These are phyloP conservation scores for Boletus sensibilis DNA, from an alignment of 768 basidiomycete genomes.

Conservation along the genomic window DNA sequence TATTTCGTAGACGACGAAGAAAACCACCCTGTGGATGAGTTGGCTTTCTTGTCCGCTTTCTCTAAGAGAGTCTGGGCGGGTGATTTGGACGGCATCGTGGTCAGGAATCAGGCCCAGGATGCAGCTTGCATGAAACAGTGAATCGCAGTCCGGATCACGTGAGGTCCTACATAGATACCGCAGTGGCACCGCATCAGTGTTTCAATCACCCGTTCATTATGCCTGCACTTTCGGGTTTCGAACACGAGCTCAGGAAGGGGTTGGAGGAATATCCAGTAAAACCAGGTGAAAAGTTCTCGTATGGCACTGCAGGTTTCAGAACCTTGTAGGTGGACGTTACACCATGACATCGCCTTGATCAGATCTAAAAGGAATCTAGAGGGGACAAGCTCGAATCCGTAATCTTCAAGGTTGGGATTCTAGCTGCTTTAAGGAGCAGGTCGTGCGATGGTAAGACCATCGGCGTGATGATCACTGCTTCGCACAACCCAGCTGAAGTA, in stretches of 20 bases:
- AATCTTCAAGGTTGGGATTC: slow-evolving; percentile 88
- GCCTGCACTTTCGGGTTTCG: slow-evolving; percentile 33
- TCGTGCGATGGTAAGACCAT: slow-evolving; percentile 87
- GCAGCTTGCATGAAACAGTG: neutral
- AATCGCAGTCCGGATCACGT: slow-evolving; percentile 18
- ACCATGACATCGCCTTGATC: slow-evolving; percentile 3
- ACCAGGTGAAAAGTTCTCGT: slow-evolving; percentile 66
- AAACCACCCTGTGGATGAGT: slow-evolving; percentile 85
- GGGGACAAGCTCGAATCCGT: slow-evolving; percentile 78
- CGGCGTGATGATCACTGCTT: slow-evolving; percentile 98
- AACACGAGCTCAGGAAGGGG: slow-evolving; percentile 47
- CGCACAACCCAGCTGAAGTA: slow-evolving; percentile 98
- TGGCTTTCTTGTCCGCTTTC: slow-evolving; percentile 91
- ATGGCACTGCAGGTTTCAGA: slow-evolving; percentile 95
- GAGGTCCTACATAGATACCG: neutral
- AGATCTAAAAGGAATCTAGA: slow-evolving; percentile 38
- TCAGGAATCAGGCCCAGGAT: slow-evolving; percentile 4
- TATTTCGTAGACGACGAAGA: slow-evolving; percentile 78
- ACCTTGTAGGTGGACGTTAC: slow-evolving; percentile 61
- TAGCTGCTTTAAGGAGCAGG: slow-evolving; percentile 90
- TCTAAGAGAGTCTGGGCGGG: slow-evolving; percentile 72
- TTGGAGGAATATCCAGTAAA: slow-evolving; percentile 72
- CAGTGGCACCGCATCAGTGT: neutral
- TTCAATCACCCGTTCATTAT: slow-evolving; percentile 23
- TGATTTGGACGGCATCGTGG: slow-evolving; percentile 71